These are phyloP conservation scores for Melanomma pulvis-pyrius DNA, from an alignment of 495 filamentous ascomycete genomes.

Conservation along the genomic window DNA sequence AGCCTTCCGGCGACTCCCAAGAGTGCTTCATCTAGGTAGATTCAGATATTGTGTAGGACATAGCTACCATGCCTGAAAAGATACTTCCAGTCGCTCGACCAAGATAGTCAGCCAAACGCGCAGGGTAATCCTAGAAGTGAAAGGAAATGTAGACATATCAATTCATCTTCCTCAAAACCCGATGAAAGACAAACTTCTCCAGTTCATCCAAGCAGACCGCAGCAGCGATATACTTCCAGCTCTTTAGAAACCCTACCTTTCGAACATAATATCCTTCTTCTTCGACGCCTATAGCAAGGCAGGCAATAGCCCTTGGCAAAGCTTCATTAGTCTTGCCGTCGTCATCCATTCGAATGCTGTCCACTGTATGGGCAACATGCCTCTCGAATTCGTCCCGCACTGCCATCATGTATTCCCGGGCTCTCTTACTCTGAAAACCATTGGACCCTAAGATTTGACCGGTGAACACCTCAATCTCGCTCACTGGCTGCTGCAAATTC, in stretches of 20 bases:
- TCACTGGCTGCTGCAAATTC: conserved; percentile 59
- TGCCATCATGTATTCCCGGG: conserved; percentile 61
- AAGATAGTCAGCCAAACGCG: too few relatives aligned
- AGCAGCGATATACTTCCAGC: not conserved
- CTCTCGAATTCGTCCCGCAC: conserved; percentile 66
- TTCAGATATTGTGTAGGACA: too few relatives aligned
- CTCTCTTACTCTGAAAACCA: conserved; percentile 56
- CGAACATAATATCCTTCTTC: not conserved
- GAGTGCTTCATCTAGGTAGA: too few relatives aligned
- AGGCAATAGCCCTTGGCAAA: conserved; percentile 56
- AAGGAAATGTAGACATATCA: too few relatives aligned
- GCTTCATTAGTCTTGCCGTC: conserved; percentile 41
- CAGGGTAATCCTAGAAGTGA: too few relatives aligned
- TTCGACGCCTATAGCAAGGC: conserved; percentile 41
- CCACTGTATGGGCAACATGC: conserved; percentile 52
- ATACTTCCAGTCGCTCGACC: too few relatives aligned
- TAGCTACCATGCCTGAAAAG: too few relatives aligned
- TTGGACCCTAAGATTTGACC: conserved; percentile 70
- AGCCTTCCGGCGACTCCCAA: too few relatives aligned
- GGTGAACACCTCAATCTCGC: conserved; percentile 75
- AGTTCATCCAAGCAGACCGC: not conserved
- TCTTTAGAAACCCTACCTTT: not conserved
- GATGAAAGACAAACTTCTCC: not conserved
- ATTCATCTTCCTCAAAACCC: not conserved
- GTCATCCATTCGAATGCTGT: conserved; percentile 48